These are phyloP conservation scores for Pseudohyphozyma bogoriensis DNA, from an alignment of 768 basidiomycete genomes.

Conservation along the genomic window DNA sequence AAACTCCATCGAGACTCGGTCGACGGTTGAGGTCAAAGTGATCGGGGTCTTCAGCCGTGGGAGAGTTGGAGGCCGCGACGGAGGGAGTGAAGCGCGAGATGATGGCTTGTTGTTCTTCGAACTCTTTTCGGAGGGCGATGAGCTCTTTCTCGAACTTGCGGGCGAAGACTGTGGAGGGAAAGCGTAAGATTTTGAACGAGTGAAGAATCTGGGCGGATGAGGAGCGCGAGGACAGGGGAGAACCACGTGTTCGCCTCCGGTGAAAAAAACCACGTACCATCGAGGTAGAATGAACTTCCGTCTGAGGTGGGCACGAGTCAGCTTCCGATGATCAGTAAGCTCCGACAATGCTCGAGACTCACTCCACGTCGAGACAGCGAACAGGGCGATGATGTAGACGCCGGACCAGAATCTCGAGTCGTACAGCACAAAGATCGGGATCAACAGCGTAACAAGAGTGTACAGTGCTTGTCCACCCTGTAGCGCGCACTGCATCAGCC, in stretches of 20 bases:
- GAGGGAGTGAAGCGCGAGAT: constrained; percentile 11
- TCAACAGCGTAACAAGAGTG: constrained; percentile 71
- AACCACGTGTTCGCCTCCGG: neutral
- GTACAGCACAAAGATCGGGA: constrained; percentile 73
- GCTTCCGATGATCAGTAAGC: neutral
- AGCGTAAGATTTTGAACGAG: neutral
- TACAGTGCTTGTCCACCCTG: constrained; percentile 50
- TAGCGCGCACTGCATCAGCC: neutral
- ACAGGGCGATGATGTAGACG: constrained; percentile 64
- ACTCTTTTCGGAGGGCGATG: constrained; percentile 25
- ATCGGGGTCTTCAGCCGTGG: neutral
- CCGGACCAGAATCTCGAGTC: constrained; percentile 64
- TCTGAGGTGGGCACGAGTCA: no score
- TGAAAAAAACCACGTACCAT: no score
- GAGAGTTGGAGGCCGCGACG: neutral
- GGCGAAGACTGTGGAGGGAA: constrained; percentile 12
- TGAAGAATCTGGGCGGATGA: neutral
- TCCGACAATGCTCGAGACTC: constrained; percentile 37
- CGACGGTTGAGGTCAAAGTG: neutral
- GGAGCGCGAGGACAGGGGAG: neutral
- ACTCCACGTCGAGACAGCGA: constrained; percentile 86
- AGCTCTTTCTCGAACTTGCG: constrained; percentile 26
- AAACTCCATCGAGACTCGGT: neutral
- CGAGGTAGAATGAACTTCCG: constrained; percentile 16
- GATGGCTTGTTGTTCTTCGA: constrained; percentile 24